Evolutionary conservation across 768 basidiomycete genomes (phyloP), one percentile per base, ranked within the genome.

Genomic region (Dioszegia aurantiaca): DNA sequence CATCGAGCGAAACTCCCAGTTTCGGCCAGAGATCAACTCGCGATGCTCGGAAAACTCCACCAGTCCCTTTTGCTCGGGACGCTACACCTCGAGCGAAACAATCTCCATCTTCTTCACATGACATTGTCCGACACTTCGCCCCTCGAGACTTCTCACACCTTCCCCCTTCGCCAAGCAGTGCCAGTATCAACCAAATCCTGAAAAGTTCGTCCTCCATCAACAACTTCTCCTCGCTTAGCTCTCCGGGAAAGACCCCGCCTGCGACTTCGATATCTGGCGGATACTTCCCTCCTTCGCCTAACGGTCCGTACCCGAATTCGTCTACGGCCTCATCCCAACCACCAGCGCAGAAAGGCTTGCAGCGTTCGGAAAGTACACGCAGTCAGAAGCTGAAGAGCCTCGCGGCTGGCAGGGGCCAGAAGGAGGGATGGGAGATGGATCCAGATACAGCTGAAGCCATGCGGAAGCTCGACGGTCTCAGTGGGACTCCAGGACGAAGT

Each of bases 161-260:
- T 3, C 90, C 90, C 12, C 89, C 92, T 14, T 92, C 90, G 14
- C 90, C 90, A 19, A 90, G 90, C 1, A 85, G 89, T n/a, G 85
- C 88, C 4, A 88, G 88, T 4, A 90, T 92, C 56, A 87, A 89
- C 59, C 87, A 89, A 63, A 85, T 92, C 68, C 78, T 90, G 59
- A 82, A 84, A 54, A 77, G 62, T 16, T 72, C 70, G 10, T 67
- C 64, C 8, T 75, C 73, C 4, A 58, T 69, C 47, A 60, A 62
- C 33, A 72, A 70, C 48, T 68, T 76, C 28, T 56, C 67, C 16
- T 46, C 58, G 0, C 40, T 43, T 8, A 53, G 45, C n/a, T 43
- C 60, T 42, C 55, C 5, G 40, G 43, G 12, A 5, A 55, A 45
- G 37, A 57, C 56, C 12, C 51, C 51, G 16, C 51, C 51, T 9